phyloP scores from a whole-genome alignment of 2,329 filamentous ascomycete genomes.

The Neoascochyta sp. region DNA sequence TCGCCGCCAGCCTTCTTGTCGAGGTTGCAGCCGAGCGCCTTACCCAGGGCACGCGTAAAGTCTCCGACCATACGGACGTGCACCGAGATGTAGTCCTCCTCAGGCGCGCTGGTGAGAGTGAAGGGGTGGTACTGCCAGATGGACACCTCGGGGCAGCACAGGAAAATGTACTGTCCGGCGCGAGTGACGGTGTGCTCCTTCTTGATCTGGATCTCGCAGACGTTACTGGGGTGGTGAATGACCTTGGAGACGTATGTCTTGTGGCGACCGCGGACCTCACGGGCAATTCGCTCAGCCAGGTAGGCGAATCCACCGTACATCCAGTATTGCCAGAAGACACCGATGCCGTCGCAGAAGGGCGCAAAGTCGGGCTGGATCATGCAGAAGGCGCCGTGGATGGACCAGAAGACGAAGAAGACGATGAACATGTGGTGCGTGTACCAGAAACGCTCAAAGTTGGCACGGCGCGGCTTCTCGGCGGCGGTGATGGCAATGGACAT shows the following conservation, averaged over 20 bases:
- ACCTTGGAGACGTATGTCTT: conserved; percentile 87
- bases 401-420: conserved; percentile 86
- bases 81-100: conserved; percentile 86
- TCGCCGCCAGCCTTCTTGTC: conserved; percentile 52
- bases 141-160: conserved; percentile 81
- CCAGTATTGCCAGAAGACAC: conserved; percentile 89
- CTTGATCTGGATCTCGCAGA: conserved; percentile 89
- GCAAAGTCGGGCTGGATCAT: conserved; percentile 84
- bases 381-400: conserved; percentile 83
- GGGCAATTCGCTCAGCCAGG: conserved; percentile 71
- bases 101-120: conserved; percentile 78
- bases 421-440: conserved; percentile 86
- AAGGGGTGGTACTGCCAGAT: conserved; percentile 89
- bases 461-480: conserved; percentile 70
- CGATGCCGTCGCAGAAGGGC: conserved; percentile 71
- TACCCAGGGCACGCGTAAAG: conserved; percentile 69
- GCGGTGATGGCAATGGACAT: conserved; percentile 77
- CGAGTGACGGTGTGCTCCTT: conserved; percentile 79
- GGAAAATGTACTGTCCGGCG: conserved; percentile 81
- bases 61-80: conserved; percentile 81
- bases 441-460: conserved; percentile 88
- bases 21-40: conserved; percentile 71
- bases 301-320: conserved; percentile 80
- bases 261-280: conserved; percentile 74
- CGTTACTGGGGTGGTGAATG: conserved; percentile 82